Evolutionary conservation across 2,329 filamentous ascomycete genomes (phyloP).

Genomic region (Lithohypha guttulata): DNA sequence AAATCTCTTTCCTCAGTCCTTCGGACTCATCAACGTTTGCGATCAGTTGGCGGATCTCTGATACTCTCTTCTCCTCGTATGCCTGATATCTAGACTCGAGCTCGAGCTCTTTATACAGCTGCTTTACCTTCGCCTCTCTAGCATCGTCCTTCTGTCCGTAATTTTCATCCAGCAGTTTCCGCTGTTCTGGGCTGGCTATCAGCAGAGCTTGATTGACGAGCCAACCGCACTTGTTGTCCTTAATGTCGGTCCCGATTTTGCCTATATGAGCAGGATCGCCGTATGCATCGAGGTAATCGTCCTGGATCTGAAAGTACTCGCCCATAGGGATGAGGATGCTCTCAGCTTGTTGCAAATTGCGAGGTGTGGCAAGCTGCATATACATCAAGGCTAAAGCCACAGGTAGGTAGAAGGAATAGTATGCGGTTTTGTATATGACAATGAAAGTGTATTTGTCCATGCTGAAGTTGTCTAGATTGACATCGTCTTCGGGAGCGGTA

Average conservation of each 20-base stretch:
- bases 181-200: constrained; percentile 71
- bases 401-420: constrained; percentile 98
- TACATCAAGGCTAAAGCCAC: constrained; percentile 83
- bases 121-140: constrained; percentile 78
- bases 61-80: constrained; percentile 79
- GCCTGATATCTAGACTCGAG: constrained; percentile 74
- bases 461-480: constrained; percentile 91
- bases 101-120: constrained; percentile 73
- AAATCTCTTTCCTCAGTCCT: constrained; percentile 81
- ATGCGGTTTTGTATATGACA: constrained; percentile 98
- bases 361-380: constrained; percentile 69
- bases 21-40: constrained; percentile 69
- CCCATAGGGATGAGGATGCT: constrained; percentile 93
- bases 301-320: constrained; percentile 98
- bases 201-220: constrained; percentile 87
- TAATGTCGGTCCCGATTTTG: constrained; percentile 97
- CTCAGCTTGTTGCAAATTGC: constrained; percentile 81
- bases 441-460: constrained; percentile 95
- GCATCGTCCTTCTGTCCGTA: constrained; percentile 84
- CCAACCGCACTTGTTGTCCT: constrained; percentile 99
- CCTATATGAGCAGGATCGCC: constrained; percentile 85
- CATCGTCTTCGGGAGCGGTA: constrained; percentile 86
- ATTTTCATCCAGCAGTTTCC: constrained; percentile 76
- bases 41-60: constrained; percentile 68
- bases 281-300: constrained; percentile 98